Percentiles rank a stretch among this genome's conserved stretches.
phyloP scores from a whole-genome alignment of 148 eudicot species.

The Persicaria maculosa region DNA sequence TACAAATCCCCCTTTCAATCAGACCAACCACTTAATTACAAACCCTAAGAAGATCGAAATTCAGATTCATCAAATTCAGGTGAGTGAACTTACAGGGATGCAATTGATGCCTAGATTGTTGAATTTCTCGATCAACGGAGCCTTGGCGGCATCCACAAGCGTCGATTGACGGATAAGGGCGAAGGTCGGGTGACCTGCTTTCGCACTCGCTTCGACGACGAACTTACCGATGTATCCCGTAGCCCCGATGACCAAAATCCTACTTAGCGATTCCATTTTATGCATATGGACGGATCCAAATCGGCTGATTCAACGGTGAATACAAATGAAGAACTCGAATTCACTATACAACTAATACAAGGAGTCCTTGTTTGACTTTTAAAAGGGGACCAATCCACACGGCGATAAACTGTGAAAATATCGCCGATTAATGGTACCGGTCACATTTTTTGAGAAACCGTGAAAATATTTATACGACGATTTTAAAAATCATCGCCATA shows the following conservation, averaged over 20 bases:
- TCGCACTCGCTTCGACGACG: conserved; percentile 51
- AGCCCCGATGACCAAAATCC: conserved; percentile 60
- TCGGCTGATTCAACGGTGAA: too few relatives aligned
- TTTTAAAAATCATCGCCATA: too few relatives aligned
- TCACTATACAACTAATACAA: too few relatives aligned
- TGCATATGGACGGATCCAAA: too few relatives aligned
- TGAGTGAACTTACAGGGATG: conserved; percentile 23
- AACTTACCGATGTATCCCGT: conserved; percentile 61
- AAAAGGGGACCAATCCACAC: too few relatives aligned
- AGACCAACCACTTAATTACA: background rate
- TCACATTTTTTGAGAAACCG: too few relatives aligned
- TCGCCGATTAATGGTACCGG: too few relatives aligned
- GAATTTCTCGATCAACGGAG: conserved; percentile 35
- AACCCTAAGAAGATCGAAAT: background rate
- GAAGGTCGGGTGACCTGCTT: conserved; percentile 46
- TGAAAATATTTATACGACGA: too few relatives aligned
- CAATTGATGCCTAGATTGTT: conserved; percentile 39
- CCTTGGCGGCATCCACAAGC: conserved; percentile 33
- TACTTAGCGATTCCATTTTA: conserved; percentile 36
- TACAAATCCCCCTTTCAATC: conserved; percentile 13
- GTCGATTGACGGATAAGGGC: conserved; percentile 43
- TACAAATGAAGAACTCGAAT: too few relatives aligned
- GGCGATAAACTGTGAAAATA: too few relatives aligned
- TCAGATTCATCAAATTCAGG: background rate
- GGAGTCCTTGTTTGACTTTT: too few relatives aligned